phyloP scores from a whole-genome alignment of 495 filamentous ascomycete species.

The Podospora tetraspora region DNA sequence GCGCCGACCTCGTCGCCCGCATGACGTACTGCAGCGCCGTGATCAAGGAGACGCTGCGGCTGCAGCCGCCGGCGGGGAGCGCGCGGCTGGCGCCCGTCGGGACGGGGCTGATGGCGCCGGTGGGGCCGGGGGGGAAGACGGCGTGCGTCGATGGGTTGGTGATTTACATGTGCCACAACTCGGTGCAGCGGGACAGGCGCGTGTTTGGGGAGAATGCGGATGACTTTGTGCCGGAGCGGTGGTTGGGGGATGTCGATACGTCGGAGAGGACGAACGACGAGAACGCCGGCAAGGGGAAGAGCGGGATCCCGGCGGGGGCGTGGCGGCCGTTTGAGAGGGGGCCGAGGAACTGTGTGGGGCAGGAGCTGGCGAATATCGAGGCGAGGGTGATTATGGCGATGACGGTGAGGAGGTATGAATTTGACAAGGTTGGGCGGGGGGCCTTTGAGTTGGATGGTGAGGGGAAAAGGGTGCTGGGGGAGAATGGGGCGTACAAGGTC shows the following conservation, averaged over 20 bases:
- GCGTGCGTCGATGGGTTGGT: conserved; percentile 48
- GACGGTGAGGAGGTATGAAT: conserved; percentile 38
- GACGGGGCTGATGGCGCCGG: conserved; percentile 29
- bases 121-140: conserved; percentile 50
- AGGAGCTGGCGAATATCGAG: conserved; percentile 49
- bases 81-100: conserved; percentile 34
- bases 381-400: conserved; percentile 35
- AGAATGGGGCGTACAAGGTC: conserved; percentile 39
- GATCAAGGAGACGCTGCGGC: conserved; percentile 49
- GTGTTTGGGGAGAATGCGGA: conserved; percentile 53
- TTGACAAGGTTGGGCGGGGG: conserved; percentile 43
- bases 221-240: conserved; percentile 57
- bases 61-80: conserved; percentile 40
- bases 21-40: conserved; percentile 45
- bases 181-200: conserved; percentile 53
- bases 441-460: conserved; percentile 35
- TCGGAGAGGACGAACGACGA: conserved; percentile 18
- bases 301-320: conserved; percentile 32
- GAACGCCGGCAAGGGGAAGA: conserved; percentile 19
- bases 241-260: conserved; percentile 46
- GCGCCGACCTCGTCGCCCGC: conserved; percentile 41
- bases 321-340: conserved; percentile 55
- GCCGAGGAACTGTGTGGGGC: conserved; percentile 53
- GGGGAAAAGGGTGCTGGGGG: conserved; percentile 30
- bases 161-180: conserved; percentile 46